phyloP scores from a whole-genome alignment of 108 stramenopile genomes.

The Fragilariopsis cylindrus region DNA sequence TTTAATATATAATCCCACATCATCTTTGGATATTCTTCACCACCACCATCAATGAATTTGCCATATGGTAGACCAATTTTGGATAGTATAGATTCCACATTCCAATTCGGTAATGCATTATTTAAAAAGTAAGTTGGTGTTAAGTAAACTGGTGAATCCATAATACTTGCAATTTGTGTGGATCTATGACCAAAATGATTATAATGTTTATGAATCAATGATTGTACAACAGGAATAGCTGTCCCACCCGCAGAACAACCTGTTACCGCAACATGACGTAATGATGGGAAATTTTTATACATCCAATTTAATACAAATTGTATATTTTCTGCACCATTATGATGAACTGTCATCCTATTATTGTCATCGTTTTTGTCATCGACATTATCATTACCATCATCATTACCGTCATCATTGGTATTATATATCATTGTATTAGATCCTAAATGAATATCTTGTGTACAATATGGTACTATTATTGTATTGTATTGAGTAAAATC shows the following conservation, averaged over 20 bases:
- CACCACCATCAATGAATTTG: slow-evolving; percentile 33
- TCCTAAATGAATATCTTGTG: slow-evolving; percentile 55
- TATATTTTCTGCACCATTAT: slow-evolving; percentile 47
- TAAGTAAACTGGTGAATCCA: slow-evolving; percentile 53
- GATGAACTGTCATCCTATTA: slow-evolving; percentile 22
- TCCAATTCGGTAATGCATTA: slow-evolving; percentile 43
- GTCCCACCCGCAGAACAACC: slow-evolving; percentile 63
- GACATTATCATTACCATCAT: neutral
- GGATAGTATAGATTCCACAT: slow-evolving; percentile 40
- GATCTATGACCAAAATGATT: slow-evolving; percentile 34
- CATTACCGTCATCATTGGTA: slow-evolving; percentile 7
- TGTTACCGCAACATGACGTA: slow-evolving; percentile 42
- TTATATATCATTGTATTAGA: slow-evolving; percentile 21
- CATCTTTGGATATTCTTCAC: slow-evolving; percentile 40
- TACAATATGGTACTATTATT: slow-evolving; percentile 52
- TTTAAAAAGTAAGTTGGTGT: slow-evolving; percentile 52
- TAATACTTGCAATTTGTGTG: slow-evolving; percentile 37
- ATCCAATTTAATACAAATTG: slow-evolving; percentile 42
- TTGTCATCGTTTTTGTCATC: slow-evolving; percentile 22
- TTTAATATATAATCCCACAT: slow-evolving; percentile 47
- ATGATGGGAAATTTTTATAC: slow-evolving; percentile 47
- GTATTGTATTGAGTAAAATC: slow-evolving; percentile 52
- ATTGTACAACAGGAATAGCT: slow-evolving; percentile 44
- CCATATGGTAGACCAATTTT: slow-evolving; percentile 44
- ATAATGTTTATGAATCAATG: slow-evolving; percentile 43